phyloP scores from a whole-genome alignment of 2,329 filamentous ascomycete species.

The Diaporthe caulivora region DNA sequence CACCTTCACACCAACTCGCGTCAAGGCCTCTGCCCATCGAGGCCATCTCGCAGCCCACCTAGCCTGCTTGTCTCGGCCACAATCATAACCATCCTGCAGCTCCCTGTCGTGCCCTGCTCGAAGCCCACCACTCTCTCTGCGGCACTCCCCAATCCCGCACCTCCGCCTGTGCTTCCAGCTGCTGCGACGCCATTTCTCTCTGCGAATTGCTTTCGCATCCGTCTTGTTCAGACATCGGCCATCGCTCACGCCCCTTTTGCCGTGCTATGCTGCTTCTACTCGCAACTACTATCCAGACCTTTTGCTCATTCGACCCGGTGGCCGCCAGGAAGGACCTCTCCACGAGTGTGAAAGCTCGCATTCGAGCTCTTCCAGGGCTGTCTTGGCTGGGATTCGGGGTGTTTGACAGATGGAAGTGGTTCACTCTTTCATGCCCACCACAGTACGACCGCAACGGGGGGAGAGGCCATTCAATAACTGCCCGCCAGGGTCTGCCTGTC shows the following conservation, averaged over 20 bases:
- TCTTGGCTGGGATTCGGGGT: constrained; percentile 5
- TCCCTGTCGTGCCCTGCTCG: background rate
- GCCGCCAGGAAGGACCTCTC: background rate
- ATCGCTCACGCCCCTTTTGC: background rate
- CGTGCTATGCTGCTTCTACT: background rate
- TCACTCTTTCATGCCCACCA: constrained; percentile 21
- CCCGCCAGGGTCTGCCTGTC: constrained; percentile 6
- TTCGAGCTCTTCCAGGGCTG: background rate
- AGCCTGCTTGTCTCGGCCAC: constrained; percentile 3
- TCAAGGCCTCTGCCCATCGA: background rate
- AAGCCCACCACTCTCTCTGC: background rate
- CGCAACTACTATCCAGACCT: background rate
- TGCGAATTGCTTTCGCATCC: background rate
- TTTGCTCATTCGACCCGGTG: background rate
- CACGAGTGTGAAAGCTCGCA: constrained; percentile 16
- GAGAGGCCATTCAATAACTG: constrained; percentile 16
- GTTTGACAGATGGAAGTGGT: background rate
- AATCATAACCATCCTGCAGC: background rate
- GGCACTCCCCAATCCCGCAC: constrained; percentile 14
- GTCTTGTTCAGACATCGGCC: background rate
- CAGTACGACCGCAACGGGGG: constrained; percentile 26
- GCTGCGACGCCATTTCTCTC: background rate
- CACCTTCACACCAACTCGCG: constrained; percentile 25
- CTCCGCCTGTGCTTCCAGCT: constrained; percentile 13
- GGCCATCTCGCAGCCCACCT: background rate